These are phyloP conservation scores for Colletotrichum sp. DNA, from an alignment of 2,329 filamentous ascomycete species.

Conservation along the genomic window DNA sequence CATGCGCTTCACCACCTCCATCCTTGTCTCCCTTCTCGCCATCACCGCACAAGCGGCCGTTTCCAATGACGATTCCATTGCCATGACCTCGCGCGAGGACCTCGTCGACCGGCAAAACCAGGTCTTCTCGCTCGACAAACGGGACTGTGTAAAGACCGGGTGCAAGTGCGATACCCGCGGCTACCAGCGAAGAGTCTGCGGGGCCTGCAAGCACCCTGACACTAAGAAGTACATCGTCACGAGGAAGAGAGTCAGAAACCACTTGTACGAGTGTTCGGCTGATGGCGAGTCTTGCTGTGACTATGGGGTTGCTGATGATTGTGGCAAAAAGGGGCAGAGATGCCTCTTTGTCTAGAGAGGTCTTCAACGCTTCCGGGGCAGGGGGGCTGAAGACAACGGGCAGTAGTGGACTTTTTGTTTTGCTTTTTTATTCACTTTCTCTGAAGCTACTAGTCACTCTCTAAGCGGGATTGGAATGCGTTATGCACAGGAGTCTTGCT, in stretches of 20 bases:
- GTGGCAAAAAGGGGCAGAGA: slow-evolving; percentile 5
- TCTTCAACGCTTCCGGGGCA: background rate
- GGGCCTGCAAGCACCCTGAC: slow-evolving; percentile 26
- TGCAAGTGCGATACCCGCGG: slow-evolving; percentile 27
- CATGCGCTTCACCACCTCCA: slow-evolving; percentile 12
- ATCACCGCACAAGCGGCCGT: background rate
- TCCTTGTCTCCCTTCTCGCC: background rate
- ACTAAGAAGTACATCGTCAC: slow-evolving; percentile 22
- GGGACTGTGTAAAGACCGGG: slow-evolving; percentile 25
- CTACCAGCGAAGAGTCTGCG: slow-evolving; percentile 25
- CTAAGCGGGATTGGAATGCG: rapidly evolving
- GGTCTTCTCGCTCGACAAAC: slow-evolving; percentile 1
- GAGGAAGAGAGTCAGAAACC: slow-evolving; percentile 22
- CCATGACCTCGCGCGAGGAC: background rate
- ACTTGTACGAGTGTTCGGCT: slow-evolving; percentile 28
- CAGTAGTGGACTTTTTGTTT: too few species aligned
- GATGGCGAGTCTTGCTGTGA: slow-evolving; percentile 24
- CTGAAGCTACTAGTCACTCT: background rate
- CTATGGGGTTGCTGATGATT: slow-evolving; percentile 25
- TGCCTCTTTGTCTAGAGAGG: background rate
- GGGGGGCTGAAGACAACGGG: too few species aligned
- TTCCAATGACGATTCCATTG: background rate
- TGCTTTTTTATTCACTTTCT: too few species aligned
- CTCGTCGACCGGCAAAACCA: background rate
- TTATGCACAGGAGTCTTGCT: too few species aligned